These are phyloP conservation scores for Tylopilus subfusipes DNA, from an alignment of 768 basidiomycete genomes.

Conservation along the genomic window DNA sequence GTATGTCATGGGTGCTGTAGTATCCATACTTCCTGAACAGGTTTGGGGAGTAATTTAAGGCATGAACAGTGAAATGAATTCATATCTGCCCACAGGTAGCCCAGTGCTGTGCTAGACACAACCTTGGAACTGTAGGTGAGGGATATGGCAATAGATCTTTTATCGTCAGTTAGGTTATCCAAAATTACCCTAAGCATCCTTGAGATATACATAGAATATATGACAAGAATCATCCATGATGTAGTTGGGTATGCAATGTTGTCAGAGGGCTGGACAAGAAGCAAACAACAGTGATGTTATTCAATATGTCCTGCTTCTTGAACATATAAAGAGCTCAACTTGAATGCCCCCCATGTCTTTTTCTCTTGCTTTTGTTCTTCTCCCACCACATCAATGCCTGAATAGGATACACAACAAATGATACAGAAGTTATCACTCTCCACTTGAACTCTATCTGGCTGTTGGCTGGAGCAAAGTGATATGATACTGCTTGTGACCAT, in stretches of 20 bases:
- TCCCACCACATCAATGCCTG: not conserved
- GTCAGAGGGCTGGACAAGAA: not conserved
- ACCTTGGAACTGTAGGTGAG: conserved; percentile 13
- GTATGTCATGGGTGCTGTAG: conserved; percentile 10
- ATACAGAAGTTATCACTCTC: not conserved
- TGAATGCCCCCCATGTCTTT: not conserved
- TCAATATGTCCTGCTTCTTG: not conserved
- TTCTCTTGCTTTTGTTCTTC: not conserved
- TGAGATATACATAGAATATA: conserved; percentile 12
- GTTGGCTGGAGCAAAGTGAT: not conserved
- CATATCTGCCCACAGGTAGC: conserved; percentile 21
- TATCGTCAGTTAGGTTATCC: conserved; percentile 10
- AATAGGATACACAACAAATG: not conserved
- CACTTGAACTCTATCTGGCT: not conserved
- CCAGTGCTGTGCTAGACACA: conserved; percentile 10
- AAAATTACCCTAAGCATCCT: conserved; percentile 16
- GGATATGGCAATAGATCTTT: not conserved
- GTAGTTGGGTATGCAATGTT: not conserved
- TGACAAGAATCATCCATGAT: conserved; percentile 1
- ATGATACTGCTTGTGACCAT: not conserved
- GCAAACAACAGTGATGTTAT: not conserved
- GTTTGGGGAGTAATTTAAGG: conserved; percentile 14
- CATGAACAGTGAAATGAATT: conserved; percentile 13
- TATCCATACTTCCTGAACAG: conserved; percentile 12
- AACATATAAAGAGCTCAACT: not conserved